Conservation (phyloP, 2,329 filamentous ascomycete genomes). For the Chaetothyriales sp. region DNA sequence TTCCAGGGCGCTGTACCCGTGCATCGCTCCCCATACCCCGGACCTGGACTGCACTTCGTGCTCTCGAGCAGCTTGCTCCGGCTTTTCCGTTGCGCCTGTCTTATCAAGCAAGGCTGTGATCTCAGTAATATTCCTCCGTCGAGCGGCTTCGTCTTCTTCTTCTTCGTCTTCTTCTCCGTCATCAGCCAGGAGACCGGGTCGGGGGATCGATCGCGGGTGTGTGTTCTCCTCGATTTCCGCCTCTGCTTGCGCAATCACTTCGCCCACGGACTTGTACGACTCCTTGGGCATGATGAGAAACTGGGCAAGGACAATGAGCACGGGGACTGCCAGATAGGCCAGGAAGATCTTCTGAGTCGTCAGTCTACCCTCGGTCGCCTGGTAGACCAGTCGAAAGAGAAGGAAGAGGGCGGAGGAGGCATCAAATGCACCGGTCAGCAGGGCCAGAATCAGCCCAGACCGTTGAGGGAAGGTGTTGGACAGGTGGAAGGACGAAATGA, state of each 20-base stretch:
- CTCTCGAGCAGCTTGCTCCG: constrained; percentile 46
- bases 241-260: constrained; percentile 61
- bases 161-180: constrained; percentile 20
- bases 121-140: constrained; percentile 50
- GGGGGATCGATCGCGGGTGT: constrained; percentile 1
- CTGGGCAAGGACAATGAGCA: constrained; percentile 50
- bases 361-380: constrained; percentile 42
- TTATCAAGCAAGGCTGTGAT: constrained; percentile 60
- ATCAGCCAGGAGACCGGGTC: constrained; percentile 41
- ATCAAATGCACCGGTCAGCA: constrained; percentile 70
- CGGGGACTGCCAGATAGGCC: constrained; percentile 54
- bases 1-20: constrained; percentile 51
- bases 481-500: constrained; percentile 70
- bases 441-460: constrained; percentile 63
- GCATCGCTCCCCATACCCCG: constrained; percentile 77
- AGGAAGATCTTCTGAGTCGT: constrained; percentile 56
- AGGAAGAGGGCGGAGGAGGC: constrained; percentile 66
- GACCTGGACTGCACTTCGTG: constrained; percentile 51
- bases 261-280: constrained; percentile 73
- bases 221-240: constrained; percentile 24
- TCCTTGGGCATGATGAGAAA: constrained; percentile 56
- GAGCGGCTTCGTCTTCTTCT: constrained; percentile 32
- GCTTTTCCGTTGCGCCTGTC: constrained; percentile 32
- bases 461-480: constrained; percentile 68
- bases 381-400: constrained; percentile 55